Evolutionary conservation across 805 yeast species (phyloP), one percentile per base, ranked within the genome.

Genomic region (Cyberlindnera suaveolens): DNA sequence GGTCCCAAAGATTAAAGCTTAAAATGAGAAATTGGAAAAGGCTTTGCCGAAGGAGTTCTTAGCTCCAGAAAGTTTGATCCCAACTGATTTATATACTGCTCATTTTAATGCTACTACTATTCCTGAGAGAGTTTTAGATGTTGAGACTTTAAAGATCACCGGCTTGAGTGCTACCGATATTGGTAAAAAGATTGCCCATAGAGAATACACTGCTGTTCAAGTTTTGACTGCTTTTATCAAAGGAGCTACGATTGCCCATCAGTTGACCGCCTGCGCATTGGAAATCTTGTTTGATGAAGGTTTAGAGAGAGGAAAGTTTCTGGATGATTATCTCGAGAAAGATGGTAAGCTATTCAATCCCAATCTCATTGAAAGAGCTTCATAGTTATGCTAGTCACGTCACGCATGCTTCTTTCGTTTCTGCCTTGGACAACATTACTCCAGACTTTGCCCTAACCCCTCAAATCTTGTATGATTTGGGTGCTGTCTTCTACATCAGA

Each of bases 241-340:
- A 52, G 60, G 85, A 37, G 76, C 84, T 1, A 69, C 78, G 3
- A 53, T 77, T 11, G 79, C 79, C 1, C 82, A 77, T 46, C 83
- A 78, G 51, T 59, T 79, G 45, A 57, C 61, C 45, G 70, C 62
- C 47, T 60, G 61, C 43, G 42, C 56, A 9, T 46, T 58, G 5
- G 65, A 62, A 42, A 50, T 62, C 19, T 78, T 82, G 51, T 66
- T 76, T 33, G 76, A 75, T 16, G 72, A 74, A 41, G 88, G 85
- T 5, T 62, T 81, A 42, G 62, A 64, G 42, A 65, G 71, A 39
- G 87, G 87, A 6, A 59, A 70, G 49, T 65, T 57, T 41, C 65
- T 79, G 47, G 89, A 82, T 55, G 74, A 64, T 5, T 67, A 71
- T 51, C 74, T 48, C 43, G 59, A 57, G 41, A 52, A 63, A 36